Base-by-base conservation (phyloP, 768 basidiomycete species). In the Trichaptum fuscoviolaceum region DNA sequence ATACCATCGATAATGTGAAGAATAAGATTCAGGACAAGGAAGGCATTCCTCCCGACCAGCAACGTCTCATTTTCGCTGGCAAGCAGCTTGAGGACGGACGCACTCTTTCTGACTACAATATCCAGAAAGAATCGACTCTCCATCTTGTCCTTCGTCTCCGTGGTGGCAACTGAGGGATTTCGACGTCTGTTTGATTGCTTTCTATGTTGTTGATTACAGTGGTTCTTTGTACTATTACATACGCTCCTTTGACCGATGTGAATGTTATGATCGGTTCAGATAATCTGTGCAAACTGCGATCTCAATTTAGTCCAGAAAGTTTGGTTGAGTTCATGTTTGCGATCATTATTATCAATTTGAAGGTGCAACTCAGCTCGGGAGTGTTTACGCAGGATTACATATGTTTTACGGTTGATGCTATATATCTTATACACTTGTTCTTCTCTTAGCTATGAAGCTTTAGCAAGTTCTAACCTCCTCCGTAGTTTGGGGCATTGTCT, bases 111-210 rank as follows among this genome's bases (percentile, higher is more conserved):
- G 82, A 83, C 70, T 82, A 80, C 77, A 79, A 79, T 75, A 80
- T 80, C 64, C 78, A 77, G 79, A 88, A 89, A 75, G 87, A 89
- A 81, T 81, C 82, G 12, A 92, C 91, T 57, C 80, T 93, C 67
- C 83, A 90, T 73, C 80, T 89, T 74, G 78, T 61, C 23, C 59
- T 61, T 61, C 59, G 59, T 25, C 59, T 61, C 23, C 59, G 59
- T 34, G 59, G 59, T 9, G 59, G 59, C 9, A 61, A 52, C 42
- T 52, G 42, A 52, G 20, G 42, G 15, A 12, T 15, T 12, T 12
- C 42, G n/a, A n/a, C n/a, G n/a, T 15, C 15, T 52, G 42, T 2
- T 3, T 30, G 30, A 3, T 30, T 2, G 30, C 30, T 8, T 30
- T 30, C 10, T 52, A 20, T 15, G 12, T 52, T 52, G 42, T 52